Percentiles rank a stretch among this genome's conserved stretches.
phyloP scores from a whole-genome alignment of 768 basidiomycete species.

The Mycena rosella region DNA sequence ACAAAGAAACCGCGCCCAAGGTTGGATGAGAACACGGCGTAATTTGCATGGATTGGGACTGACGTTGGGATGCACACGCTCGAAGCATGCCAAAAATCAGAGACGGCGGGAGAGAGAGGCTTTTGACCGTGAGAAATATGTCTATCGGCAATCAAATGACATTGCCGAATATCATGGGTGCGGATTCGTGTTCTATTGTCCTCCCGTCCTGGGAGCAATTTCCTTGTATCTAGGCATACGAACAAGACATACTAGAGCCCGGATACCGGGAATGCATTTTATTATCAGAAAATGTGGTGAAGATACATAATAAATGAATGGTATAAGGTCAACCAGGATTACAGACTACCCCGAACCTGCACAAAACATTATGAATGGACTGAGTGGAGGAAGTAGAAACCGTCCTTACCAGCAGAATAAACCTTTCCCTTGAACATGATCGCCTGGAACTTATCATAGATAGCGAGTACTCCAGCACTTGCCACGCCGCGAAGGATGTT shows the following conservation, averaged over 20 bases:
- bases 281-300: too few species aligned
- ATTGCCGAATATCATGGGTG: too few species aligned
- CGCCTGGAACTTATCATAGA: slow-evolving; percentile 89
- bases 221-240: too few species aligned
- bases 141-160: slow-evolving; percentile 12
- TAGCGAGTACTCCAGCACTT: slow-evolving; percentile 87
- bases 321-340: neutral
- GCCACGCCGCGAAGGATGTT: slow-evolving; percentile 86
- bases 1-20: neutral
- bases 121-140: slow-evolving; percentile 4
- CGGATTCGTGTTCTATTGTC: too few species aligned
- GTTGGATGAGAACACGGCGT: neutral
- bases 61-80: slow-evolving; percentile 21
- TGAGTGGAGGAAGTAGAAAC: neutral
- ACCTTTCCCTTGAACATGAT: slow-evolving; percentile 81
- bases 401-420: slow-evolving; percentile 66
- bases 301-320: neutral
- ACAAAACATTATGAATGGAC: too few species aligned
- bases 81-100: slow-evolving; percentile 22
- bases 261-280: too few species aligned
- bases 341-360: too few species aligned
- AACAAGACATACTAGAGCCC: too few species aligned
- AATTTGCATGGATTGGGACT: neutral
- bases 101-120: neutral
- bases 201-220: too few species aligned